These are phyloP conservation scores for Phytophthora tentaculata DNA, from an alignment of 352 stramenopile species.

Conservation along the genomic window DNA sequence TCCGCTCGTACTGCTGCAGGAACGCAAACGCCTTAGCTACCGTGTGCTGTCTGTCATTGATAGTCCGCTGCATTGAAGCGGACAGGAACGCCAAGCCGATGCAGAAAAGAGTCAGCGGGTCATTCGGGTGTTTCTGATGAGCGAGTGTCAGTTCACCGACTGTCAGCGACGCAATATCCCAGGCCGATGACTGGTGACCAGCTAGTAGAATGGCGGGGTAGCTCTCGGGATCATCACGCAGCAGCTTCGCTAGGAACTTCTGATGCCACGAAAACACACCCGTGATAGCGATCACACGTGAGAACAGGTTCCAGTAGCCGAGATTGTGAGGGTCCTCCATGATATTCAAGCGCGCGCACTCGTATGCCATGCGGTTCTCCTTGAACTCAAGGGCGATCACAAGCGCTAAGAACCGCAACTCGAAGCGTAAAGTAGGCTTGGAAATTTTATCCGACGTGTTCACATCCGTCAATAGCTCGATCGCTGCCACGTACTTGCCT, in stretches of 20 bases:
- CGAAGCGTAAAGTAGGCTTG: conserved; percentile 72
- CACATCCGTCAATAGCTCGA: conserved; percentile 86
- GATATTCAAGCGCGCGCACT: conserved; percentile 87
- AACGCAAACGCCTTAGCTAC: conserved; percentile 89
- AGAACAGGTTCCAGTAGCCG: conserved; percentile 88
- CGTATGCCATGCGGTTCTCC: conserved; percentile 89
- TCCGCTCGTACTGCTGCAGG: conserved; percentile 80
- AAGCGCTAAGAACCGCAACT: conserved; percentile 84
- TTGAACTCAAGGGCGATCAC: conserved; percentile 86
- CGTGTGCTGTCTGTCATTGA: conserved; percentile 85
- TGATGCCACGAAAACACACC: conserved; percentile 89
- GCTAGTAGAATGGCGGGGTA: conserved; percentile 84
- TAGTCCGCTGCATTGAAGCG: conserved; percentile 86
- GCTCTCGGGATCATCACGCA: conserved; percentile 77
- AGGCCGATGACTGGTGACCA: conserved; percentile 82
- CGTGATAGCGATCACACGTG: conserved; percentile 82
- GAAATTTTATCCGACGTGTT: conserved; percentile 89
- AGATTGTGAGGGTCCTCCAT: conserved; percentile 84
- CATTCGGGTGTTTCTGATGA: conserved; percentile 76
- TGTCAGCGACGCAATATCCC: conserved; percentile 86
- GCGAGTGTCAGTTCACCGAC: conserved; percentile 86
- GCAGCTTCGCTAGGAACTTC: conserved; percentile 85
- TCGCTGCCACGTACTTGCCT: conserved; percentile 83
- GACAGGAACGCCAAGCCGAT: conserved; percentile 86
- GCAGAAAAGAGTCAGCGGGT: conserved; percentile 84